Evolutionary conservation across 2,329 filamentous ascomycete species (phyloP).

Genomic region (Fusarium secorum): DNA sequence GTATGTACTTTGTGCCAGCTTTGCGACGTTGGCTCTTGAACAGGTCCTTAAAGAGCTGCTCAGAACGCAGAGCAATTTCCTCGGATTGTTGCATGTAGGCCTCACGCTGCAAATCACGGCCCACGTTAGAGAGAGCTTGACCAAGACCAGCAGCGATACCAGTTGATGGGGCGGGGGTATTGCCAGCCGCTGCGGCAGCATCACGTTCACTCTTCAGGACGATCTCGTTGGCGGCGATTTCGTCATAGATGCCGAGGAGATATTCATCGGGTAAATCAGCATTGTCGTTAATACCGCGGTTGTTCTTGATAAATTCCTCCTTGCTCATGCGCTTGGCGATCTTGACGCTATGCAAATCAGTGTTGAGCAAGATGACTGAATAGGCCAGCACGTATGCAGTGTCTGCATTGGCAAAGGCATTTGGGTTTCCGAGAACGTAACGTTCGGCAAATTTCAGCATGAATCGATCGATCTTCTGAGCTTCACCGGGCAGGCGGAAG

Average conservation of each 20-base stretch:
- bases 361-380: conserved; percentile 96
- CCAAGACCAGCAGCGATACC: conserved; percentile 85
- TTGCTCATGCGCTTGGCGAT: conserved; percentile 88
- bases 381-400: conserved; percentile 96
- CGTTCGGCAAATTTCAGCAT: conserved; percentile 99
- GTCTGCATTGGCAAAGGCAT: conserved; percentile 97
- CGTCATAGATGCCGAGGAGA: conserved; percentile 86
- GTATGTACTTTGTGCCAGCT: conserved; percentile 78
- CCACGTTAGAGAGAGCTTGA: conserved; percentile 89
- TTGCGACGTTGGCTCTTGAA: conserved; percentile 89
- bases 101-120: conserved; percentile 89
- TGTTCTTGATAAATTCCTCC: conserved; percentile 99
- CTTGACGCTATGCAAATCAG: conserved; percentile 91
- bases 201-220: conserved; percentile 92
- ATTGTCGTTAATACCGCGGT: conserved; percentile 96
- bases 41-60: conserved; percentile 91
- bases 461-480: conserved; percentile 98
- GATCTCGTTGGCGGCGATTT: conserved; percentile 91
- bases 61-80: conserved; percentile 77
- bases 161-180: conserved; percentile 63
- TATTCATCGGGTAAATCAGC: conserved; percentile 94
- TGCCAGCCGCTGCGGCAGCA: conserved; percentile 81
- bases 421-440: conserved; percentile 93
- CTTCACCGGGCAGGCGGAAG: conserved; percentile 93
- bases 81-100: conserved; percentile 95